A percentile compares a stretch with the other conserved stretches of the same genome.
Evolutionary conservation across 1,139 yeast species (phyloP).

Genomic region (Taphrina populina): DNA sequence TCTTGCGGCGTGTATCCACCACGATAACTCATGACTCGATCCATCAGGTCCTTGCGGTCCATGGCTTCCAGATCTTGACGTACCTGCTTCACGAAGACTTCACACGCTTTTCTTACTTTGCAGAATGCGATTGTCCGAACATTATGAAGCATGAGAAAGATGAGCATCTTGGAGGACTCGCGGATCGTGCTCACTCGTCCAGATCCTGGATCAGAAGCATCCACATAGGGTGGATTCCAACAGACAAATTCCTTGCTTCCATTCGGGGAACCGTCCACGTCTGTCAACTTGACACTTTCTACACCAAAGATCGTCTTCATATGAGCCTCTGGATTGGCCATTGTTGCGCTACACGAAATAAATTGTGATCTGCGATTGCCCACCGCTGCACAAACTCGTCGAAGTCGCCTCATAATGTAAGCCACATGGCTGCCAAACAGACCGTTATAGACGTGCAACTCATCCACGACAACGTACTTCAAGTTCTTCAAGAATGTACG

Average conservation of each 20-base stretch:
- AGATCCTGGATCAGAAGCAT: conserved; percentile 55
- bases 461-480: conserved; percentile 79
- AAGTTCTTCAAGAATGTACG: conserved; percentile 61
- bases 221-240: conserved; percentile 79
- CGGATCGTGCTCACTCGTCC: conserved; percentile 71
- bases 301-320: conserved; percentile 74
- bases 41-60: conserved; percentile 51
- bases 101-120: conserved; percentile 81
- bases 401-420: conserved; percentile 71
- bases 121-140: conserved; percentile 89
- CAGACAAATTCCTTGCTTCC: conserved; percentile 71
- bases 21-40: conserved; percentile 83
- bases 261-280: conserved; percentile 82
- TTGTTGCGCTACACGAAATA: conserved; percentile 91
- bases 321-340: conserved; percentile 67
- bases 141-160: conserved; percentile 60
- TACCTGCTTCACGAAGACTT: conserved; percentile 78
- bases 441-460: conserved; percentile 84
- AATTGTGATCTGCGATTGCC: conserved; percentile 59
- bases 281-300: conserved; percentile 47
- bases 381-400: conserved; percentile 58
- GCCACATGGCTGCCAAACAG: conserved; percentile 92
- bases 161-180: conserved; percentile 72
- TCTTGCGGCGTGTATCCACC: conserved; percentile 91
- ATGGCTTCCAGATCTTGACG: conserved; percentile 34